phyloP scores from a whole-genome alignment of 441 rosid species.

The Cnidoscolus chayamansa region DNA sequence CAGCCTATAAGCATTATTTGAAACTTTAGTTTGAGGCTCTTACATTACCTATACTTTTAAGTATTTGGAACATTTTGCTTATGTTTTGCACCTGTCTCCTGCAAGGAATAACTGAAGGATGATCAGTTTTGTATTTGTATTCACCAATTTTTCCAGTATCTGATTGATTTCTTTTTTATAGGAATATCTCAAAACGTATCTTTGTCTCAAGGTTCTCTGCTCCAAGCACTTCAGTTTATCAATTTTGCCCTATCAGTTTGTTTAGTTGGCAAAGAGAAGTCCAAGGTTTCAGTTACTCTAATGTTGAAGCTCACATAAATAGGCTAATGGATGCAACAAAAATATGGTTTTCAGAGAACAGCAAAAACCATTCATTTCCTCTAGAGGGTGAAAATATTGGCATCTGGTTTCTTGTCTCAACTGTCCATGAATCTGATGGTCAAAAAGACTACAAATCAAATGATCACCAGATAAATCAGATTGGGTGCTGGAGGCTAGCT shows the following conservation, averaged over 20 bases:
- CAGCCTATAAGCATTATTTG: background rate
- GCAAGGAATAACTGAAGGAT: background rate
- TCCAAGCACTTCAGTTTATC: slow-evolving; percentile 42
- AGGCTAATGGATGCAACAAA: slow-evolving; percentile 53
- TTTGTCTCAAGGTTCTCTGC: slow-evolving; percentile 59
- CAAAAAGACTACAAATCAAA: slow-evolving; percentile 31
- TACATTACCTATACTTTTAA: background rate
- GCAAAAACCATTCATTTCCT: slow-evolving; percentile 33
- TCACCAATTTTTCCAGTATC: background rate
- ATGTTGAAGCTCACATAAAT: slow-evolving; percentile 39
- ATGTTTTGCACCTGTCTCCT: background rate
- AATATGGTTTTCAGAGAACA: slow-evolving; percentile 37
- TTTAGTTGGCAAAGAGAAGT: slow-evolving; percentile 46
- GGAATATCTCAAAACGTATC: slow-evolving; percentile 65
- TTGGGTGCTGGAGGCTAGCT: slow-evolving; percentile 69
- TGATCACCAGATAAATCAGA: slow-evolving; percentile 32
- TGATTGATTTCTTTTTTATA: slow-evolving; percentile 31
- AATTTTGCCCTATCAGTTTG: slow-evolving; percentile 60
- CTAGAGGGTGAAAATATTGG: slow-evolving; percentile 58
- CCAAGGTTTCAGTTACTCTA: slow-evolving; percentile 32
- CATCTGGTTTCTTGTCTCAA: slow-evolving; percentile 68
- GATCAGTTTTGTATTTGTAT: slow-evolving; percentile 1
- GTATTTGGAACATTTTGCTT: slow-evolving; percentile 3
- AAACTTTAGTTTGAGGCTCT: background rate
- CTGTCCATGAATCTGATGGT: slow-evolving; percentile 37